phyloP scores from a whole-genome alignment of 2,329 filamentous ascomycete species.

The Pseudogymnoascus sp. region DNA sequence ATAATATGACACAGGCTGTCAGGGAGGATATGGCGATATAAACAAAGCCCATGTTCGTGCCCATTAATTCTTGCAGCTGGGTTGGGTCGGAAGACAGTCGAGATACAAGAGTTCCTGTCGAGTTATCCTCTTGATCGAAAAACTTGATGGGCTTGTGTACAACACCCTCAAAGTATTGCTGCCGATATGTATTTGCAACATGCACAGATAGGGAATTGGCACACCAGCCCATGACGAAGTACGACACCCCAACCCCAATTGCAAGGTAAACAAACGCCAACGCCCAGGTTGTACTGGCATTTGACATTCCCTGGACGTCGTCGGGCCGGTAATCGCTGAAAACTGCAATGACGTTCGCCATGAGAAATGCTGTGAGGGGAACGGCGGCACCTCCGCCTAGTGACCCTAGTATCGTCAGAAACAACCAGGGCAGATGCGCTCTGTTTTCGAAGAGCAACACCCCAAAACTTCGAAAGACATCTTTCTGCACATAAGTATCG shows the following conservation, averaged over 20 bases:
- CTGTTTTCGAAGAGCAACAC: conserved; percentile 51
- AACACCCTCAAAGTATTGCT: conserved; percentile 40
- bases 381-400: conserved; percentile 32
- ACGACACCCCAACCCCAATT: conserved; percentile 43
- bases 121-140: conserved; percentile 39
- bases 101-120: conserved; percentile 40
- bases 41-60: conserved; percentile 45
- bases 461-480: conserved; percentile 47
- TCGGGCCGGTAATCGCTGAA: conserved; percentile 31
- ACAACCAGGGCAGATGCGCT: conserved; percentile 43
- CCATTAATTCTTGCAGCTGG: conserved; percentile 43
- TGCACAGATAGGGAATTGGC: conserved; percentile 34
- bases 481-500: conserved; percentile 31
- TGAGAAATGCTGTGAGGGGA: conserved; percentile 48
- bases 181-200: conserved; percentile 32
- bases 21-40: conserved; percentile 59
- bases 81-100: conserved; percentile 42
- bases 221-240: conserved; percentile 42
- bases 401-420: conserved; percentile 40
- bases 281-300: conserved; percentile 39
- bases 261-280: conserved; percentile 59
- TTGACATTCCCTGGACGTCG: conserved; percentile 14
- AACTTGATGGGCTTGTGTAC: conserved; percentile 36
- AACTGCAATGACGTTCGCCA: conserved; percentile 45
- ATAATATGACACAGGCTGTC: conserved; percentile 56